These are phyloP conservation scores for Lonicera japonica DNA, from an alignment of 129 eudicot genomes.

Conservation along the genomic window DNA sequence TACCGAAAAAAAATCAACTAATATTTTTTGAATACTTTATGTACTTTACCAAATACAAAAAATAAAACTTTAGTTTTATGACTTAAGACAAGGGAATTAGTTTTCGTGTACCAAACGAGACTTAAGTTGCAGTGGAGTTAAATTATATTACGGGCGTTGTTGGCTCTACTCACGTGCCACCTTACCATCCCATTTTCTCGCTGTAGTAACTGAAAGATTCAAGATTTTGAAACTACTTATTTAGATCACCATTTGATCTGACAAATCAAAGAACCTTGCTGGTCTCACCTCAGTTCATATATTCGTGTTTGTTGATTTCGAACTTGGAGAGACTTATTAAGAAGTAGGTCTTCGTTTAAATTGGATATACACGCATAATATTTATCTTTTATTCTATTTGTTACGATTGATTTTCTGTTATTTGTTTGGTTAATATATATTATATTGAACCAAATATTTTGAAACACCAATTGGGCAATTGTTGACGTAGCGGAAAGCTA, in stretches of 20 bases:
- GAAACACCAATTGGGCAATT: slow-evolving; percentile 26
- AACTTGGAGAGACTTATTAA: slow-evolving; percentile 60
- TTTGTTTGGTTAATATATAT: too few species aligned
- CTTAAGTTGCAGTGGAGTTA: neutral
- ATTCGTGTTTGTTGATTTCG: neutral
- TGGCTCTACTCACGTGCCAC: slow-evolving; percentile 26
- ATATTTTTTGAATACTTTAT: too few species aligned
- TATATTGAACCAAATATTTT: slow-evolving; percentile 2
- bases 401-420: too few species aligned
- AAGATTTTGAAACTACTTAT: slow-evolving; percentile 6
- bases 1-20: too few species aligned
- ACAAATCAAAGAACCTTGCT: neutral
- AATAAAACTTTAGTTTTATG: too few species aligned
- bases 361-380: neutral
- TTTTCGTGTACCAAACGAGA: too few species aligned
- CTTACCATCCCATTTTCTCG: slow-evolving; percentile 11
- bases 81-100: too few species aligned
- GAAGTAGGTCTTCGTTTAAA: slow-evolving; percentile 35
- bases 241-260: neutral
- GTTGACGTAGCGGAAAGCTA: too few species aligned
- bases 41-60: too few species aligned
- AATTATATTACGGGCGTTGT: neutral
- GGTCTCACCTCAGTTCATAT: slow-evolving; percentile 4
- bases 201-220: slow-evolving; percentile 1
- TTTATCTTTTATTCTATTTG: too few species aligned